A percentile compares a stretch with the other conserved stretches of the same genome.
Evolutionary conservation across 139 green algal species (phyloP).

Genomic region (Micractinium conductrix): DNA sequence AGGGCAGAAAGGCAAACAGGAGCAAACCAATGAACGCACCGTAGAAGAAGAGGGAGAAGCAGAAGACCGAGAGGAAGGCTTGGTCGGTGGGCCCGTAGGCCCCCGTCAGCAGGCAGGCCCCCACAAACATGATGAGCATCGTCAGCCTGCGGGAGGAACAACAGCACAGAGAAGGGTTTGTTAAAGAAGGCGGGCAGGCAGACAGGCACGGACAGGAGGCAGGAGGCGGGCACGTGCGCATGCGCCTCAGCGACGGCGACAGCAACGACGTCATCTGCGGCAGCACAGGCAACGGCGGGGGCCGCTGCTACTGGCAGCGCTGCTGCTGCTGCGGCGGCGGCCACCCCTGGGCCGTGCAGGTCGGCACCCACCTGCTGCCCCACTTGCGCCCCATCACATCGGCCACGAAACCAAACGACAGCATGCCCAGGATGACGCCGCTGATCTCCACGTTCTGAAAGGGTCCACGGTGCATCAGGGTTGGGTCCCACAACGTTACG

Average conservation of each 20-base stretch:
- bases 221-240: no score
- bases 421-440: slow-evolving; percentile 64
- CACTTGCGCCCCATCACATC: slow-evolving; percentile 73
- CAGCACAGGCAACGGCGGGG: background rate
- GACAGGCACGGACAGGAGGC: no score
- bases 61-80: slow-evolving; percentile 61
- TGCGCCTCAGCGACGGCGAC: no score
- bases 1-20: background rate
- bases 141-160: slow-evolving; percentile 27
- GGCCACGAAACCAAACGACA: slow-evolving; percentile 56
- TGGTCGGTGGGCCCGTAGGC: slow-evolving; percentile 37
- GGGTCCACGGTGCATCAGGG: background rate
- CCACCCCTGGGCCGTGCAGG: background rate
- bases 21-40: background rate
- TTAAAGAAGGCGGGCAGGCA: background rate
- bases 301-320: background rate
- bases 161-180: background rate
- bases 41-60: slow-evolving; percentile 58
- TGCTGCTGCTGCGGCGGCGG: no score
- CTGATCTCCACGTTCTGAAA: slow-evolving; percentile 21
- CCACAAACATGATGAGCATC: slow-evolving; percentile 68
- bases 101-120: slow-evolving; percentile 64
- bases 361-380: slow-evolving; percentile 46
- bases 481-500: background rate
- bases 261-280: no score